phyloP scores from a whole-genome alignment of 1,284 basidiomycete species.

The Cystobasidium slooffiae region DNA sequence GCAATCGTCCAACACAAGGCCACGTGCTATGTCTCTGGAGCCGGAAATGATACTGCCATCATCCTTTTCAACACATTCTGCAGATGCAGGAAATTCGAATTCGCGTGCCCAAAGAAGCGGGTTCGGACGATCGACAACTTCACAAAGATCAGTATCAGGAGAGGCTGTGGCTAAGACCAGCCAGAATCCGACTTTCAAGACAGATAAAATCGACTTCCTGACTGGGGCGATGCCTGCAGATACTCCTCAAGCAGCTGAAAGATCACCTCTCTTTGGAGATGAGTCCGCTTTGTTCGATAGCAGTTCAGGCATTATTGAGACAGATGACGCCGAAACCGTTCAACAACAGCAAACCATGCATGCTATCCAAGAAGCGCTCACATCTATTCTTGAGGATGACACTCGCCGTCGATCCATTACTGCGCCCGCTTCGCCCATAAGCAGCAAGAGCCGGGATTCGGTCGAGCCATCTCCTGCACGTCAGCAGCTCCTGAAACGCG shows the following conservation, averaged over 20 bases:
- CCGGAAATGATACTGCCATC: conserved; percentile 11
- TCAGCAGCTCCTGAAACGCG: neutral
- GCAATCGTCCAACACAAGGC: neutral
- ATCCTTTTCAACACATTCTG: neutral
- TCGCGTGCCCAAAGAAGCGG: neutral
- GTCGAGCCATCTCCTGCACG: neutral
- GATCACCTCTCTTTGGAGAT: conserved; percentile 70
- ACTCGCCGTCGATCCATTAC: neutral
- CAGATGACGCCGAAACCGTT: conserved; percentile 60
- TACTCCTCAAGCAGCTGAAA: conserved; percentile 52
- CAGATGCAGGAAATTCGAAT: neutral
- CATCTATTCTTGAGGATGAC: conserved; percentile 57
- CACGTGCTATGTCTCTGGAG: neutral
- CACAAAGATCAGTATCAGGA: conserved; percentile 14
- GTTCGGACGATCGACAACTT: neutral
- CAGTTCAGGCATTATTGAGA: conserved; percentile 19
- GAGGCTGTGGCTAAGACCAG: neutral
- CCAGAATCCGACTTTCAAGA: conserved; percentile 16
- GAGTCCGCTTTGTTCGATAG: neutral
- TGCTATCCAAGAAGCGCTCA: conserved; percentile 89
- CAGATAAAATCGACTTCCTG: conserved; percentile 33
- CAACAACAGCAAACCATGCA: conserved; percentile 79
- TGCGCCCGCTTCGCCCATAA: conserved; percentile 1
- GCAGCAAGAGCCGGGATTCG: conserved; percentile 25
- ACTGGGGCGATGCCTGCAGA: conserved; percentile 1